Evolutionary conservation across 1,284 basidiomycete species (phyloP).

Genomic region (Wolfiporia cocos): DNA sequence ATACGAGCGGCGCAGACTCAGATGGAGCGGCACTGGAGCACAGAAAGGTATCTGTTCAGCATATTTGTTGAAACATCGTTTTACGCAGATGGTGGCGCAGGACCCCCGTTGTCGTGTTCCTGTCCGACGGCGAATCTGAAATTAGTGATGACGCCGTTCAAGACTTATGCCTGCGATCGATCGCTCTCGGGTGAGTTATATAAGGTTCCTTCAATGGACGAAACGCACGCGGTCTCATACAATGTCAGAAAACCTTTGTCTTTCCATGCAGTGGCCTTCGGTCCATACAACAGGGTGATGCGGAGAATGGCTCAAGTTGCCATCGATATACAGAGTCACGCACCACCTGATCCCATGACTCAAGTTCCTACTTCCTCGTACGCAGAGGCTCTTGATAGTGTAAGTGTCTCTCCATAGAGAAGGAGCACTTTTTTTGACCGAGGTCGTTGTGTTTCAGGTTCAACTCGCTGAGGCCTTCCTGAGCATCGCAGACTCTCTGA

Average conservation of each 20-base stretch:
- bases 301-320: constrained; percentile 51
- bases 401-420: too few relatives aligned
- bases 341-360: constrained; percentile 38
- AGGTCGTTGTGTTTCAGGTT: constrained; percentile 38
- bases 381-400: constrained; percentile 47
- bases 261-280: constrained; percentile 57
- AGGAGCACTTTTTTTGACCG: too few relatives aligned
- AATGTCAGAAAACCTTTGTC: constrained; percentile 54
- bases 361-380: constrained; percentile 42
- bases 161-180: constrained; percentile 38
- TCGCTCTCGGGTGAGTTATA: constrained; percentile 40
- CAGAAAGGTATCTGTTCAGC: constrained; percentile 55
- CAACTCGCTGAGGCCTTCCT: constrained; percentile 56
- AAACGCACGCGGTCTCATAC: too few relatives aligned
- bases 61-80: too few relatives aligned
- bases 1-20: constrained; percentile 30
- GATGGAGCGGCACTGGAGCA: constrained; percentile 48
- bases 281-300: constrained; percentile 36
- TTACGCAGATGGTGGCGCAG: too few relatives aligned
- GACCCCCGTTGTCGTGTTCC: constrained; percentile 49
- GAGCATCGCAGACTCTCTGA: constrained; percentile 51
- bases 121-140: constrained; percentile 53
- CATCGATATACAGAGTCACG: constrained; percentile 38
- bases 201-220: neutral
- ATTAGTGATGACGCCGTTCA: constrained; percentile 37